Conservation (phyloP, 805 yeast genomes). For the Jamesozyma hellenica region DNA sequence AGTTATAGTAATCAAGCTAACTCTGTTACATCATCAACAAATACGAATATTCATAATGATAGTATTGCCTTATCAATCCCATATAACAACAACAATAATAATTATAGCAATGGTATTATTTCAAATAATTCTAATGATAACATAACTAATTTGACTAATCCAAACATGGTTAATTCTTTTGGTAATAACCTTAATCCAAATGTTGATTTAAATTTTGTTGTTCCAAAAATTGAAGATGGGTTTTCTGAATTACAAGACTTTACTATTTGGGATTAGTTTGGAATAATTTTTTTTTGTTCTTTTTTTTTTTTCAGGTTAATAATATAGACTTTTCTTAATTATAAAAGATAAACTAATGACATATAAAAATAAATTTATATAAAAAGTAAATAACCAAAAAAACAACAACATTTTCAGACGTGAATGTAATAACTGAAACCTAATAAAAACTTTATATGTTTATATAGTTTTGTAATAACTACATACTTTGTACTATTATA, state of each 20-base stretch:
- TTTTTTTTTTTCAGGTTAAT: no score
- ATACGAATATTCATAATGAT: neutral
- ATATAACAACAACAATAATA: neutral
- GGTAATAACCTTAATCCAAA: neutral
- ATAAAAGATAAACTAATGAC: no score
- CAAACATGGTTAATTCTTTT: neutral
- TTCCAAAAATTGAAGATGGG: constrained; percentile 15
- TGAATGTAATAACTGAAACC: no score
- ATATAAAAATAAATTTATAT: no score
- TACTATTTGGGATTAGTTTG: constrained; percentile 22
- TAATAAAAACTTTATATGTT: no score
- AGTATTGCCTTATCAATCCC: neutral
- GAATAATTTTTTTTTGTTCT: no score
- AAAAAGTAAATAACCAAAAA: no score
- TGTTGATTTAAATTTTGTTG: constrained; percentile 3
- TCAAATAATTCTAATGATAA: neutral
- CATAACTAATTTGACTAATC: neutral
- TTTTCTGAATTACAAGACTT: constrained; percentile 26
- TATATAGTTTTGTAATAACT: no score
- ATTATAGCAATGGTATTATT: neutral
- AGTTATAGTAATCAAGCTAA: neutral
- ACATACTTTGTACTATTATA: no score
- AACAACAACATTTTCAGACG: no score
- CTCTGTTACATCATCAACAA: neutral
- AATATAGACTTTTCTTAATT: no score